These are phyloP conservation scores for Rhizophagus clarus DNA, from an alignment of 192 early-diverging fungal genomes.

Conservation along the genomic window DNA sequence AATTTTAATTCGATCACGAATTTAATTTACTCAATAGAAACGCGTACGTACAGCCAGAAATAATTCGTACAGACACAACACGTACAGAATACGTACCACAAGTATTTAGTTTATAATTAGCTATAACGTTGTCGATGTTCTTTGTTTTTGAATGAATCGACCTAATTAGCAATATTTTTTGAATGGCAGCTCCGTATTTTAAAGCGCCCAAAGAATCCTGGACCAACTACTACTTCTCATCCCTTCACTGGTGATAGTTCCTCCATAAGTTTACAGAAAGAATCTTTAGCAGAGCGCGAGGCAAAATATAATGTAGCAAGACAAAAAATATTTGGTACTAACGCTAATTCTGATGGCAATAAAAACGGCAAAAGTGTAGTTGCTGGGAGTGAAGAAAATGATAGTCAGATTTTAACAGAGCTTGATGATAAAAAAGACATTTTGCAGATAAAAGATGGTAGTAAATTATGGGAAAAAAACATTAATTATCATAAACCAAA, in stretches of 20 bases:
- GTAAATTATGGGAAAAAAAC: no score
- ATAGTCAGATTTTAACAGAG: not conserved
- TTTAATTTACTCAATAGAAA: conserved; percentile 1
- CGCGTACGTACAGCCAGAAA: conserved; percentile 9
- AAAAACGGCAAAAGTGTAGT: not conserved
- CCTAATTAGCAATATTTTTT: not conserved
- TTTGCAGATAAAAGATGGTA: no score
- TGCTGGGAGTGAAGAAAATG: not conserved
- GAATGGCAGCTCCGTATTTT: conserved; percentile 21
- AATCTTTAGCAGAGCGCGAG: conserved; percentile 25
- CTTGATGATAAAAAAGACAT: not conserved
- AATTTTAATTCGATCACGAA: not conserved
- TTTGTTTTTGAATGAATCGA: not conserved
- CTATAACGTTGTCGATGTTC: not conserved
- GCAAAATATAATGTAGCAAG: conserved; percentile 19
- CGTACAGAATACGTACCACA: conserved; percentile 31
- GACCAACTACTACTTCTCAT: conserved; percentile 1
- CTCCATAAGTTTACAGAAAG: not conserved
- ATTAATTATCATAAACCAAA: no score
- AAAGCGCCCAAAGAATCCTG: conserved; percentile 23
- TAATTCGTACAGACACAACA: conserved; percentile 15
- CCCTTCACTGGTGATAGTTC: not conserved
- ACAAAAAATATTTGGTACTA: conserved; percentile 28
- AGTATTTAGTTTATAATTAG: conserved; percentile 12
- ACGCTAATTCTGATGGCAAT: not conserved